A percentile compares a stretch with the other conserved stretches of the same genome.
Evolutionary conservation across 169 alveolate genomes (phyloP).

Genomic region (Theileria orientalis): DNA sequence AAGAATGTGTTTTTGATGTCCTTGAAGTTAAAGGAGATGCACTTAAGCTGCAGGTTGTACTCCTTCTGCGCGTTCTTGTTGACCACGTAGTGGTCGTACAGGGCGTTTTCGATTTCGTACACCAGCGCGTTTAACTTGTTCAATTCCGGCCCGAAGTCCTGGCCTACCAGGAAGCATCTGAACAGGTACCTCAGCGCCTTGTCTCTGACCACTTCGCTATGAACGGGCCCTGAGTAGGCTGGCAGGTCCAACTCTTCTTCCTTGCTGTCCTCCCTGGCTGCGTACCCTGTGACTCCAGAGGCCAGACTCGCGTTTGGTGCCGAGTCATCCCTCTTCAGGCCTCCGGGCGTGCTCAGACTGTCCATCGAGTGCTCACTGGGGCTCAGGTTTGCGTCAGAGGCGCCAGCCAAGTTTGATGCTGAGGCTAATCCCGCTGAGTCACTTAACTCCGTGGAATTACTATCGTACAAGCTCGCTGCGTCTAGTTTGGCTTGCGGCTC

Average conservation of each 20-base stretch:
- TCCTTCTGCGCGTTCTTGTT: constrained; percentile 71
- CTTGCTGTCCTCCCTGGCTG: neutral
- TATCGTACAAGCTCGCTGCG: no score
- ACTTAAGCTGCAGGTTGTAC: constrained; percentile 80
- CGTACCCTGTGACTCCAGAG: neutral
- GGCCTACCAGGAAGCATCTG: constrained; percentile 58
- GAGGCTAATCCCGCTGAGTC: neutral
- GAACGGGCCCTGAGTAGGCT: constrained; percentile 36
- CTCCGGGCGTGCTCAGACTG: neutral
- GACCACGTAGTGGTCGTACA: constrained; percentile 55
- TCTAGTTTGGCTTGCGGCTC: no score
- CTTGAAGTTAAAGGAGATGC: constrained; percentile 85
- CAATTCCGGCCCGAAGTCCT: constrained; percentile 58
- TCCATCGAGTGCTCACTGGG: neutral
- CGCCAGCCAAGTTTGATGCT: neutral
- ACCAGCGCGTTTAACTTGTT: constrained; percentile 67
- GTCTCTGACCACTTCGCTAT: constrained; percentile 63
- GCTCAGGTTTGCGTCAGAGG: no score
- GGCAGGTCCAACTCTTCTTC: neutral
- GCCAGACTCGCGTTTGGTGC: neutral
- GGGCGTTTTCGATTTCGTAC: constrained; percentile 73
- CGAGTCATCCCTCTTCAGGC: neutral
- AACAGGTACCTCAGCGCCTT: constrained; percentile 64
- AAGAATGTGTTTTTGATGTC: constrained; percentile 87
- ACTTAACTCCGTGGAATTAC: neutral